Evolutionary conservation across 164 flowering plant genomes (phyloP), one percentile per base, ranked within the genome.

Genomic region (Platanus orientalis): DNA sequence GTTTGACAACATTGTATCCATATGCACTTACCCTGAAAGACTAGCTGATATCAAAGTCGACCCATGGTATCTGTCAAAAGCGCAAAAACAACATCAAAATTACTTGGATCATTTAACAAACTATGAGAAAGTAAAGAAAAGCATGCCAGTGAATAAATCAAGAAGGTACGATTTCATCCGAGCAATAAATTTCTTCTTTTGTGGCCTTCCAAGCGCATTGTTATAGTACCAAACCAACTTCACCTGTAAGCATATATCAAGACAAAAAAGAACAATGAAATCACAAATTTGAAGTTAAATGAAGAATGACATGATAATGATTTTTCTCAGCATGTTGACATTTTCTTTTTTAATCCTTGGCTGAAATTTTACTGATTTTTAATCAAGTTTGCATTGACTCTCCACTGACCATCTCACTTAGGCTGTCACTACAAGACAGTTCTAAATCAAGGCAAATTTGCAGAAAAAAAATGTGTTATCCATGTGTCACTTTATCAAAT

Each of bases 171-270:
- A 82, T 87, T 91, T 89, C 40, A 55, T 11, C 58, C 97, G 90
- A 58, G 99, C 96, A 25, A 91, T 94, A 59, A 94, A 86, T 69
- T 94, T 94, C 83, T 94, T 94, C 82, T 91, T 94, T 25, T 85
- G 44, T 42, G 99, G 97, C 80, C 96, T 81, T 68, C 97, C 97
- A 71, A 91, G 86, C 16, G 97, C 97, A 78, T 94, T 94, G 78
- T 94, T 88, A 64, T 94, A 94, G 68, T 94, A 91, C 96, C 99
- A 91, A 62, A 94, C 97, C 67, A 94, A 81, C 81, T 94, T 94
- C 80, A 94, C 99, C 99, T 94, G 60, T 64, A 81, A 32, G 51
- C 30, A 54, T 26, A 54, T 58, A 45, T 23, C 32, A 49, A 28
- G 28, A 39, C 14, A 29, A 26, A 50, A 55, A 51, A 27, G 3